Base-by-base conservation (phyloP, 202 grass and related monocot genomes). In the Miscanthus sacchariflorus region DNA sequence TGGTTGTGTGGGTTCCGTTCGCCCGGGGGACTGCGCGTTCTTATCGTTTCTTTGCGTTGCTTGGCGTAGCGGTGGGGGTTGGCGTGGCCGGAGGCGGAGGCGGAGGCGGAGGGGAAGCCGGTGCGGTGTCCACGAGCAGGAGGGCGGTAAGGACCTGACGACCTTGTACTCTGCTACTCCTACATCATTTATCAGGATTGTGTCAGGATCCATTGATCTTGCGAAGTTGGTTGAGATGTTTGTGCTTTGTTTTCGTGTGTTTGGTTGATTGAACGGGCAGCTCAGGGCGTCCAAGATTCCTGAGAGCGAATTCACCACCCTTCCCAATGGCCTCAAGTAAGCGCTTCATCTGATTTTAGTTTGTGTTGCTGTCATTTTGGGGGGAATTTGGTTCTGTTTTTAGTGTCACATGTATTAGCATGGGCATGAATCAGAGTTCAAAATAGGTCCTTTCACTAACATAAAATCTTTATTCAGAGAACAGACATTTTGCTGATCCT, bases 301-400 rank as follows among this genome's bases (percentile, higher is more conserved):
- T 65, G 94, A 99, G 52, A 93, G 81, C 82, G 96, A 96, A 77
- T 96, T 89, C 88, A 95, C 70, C 15, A 91, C 86, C 45, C 92
- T 96, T 43, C 89, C 94, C 68, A 96, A 93, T 88, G 96, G 96
- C 49, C 94, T 99, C 13, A 99, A 99, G 96, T 96, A 93, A 74
- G 92, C 72, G 24, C 25, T 73, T 54, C 5, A 6, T 72, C 44
- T 43, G 50, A 38, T 74, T 78, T 35, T 38, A 1, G 0, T 44
- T 81, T 7, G 3, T 68, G 28, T 18, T 0, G 2, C 1, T 27
- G 15, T 75, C 6, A 27, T 48, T 33, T 23, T 44, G 9, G n/a
- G 33, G 44, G 38, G 5, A 28, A 19, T 45, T 39, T 2, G 19
- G 11, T 2, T 73, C 7, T 19, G 21, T 9, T 48, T 30, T 27